Base-by-base conservation (phyloP, 257 asterid species). In the Ophiorrhiza pumila region DNA sequence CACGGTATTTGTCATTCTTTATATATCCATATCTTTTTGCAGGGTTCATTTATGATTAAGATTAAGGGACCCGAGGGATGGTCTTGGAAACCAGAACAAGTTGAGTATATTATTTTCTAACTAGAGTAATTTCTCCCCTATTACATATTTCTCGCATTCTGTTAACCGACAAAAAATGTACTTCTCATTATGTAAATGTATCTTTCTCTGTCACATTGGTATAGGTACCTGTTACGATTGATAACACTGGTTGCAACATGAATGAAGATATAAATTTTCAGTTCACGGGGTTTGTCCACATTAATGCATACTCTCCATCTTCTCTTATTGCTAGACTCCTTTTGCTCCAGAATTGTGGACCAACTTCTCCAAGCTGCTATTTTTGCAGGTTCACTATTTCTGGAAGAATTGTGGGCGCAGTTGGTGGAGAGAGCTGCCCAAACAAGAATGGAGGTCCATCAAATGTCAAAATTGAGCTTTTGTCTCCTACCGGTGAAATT, bases 41-140 rank as follows among this genome's bases (percentile, higher is more conserved):
- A 94, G 98, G 99, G 99, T 78, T 90, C 99, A 74, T 94, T 88
- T 83, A 77, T 88, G 78, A 81, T 94, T 67, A 94, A 94, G 85
- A 86, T 90, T 71, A 94, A 86, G 86, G 99, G 97, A 67, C 97
- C 96, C 7, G 89, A 87, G 74, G 99, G 98, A 60, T 94, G 98
- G 97, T 86, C 96, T 56, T 90, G 88, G 91, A 84, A 87, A 78
- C 97, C 97, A 45, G 89, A 94, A 83, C 96, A 89, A 81, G 98
- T 92, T 89, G 82, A 87, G 98, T 86, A 72, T 56, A 70, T 78
- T 76, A 68, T 69, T 67, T 74, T 67, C 70, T 78, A 32, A 65
- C 42, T 65, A n/a, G 73, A 73, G 47, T 39, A 39, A 27, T 31
- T 17, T 42, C 50, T 75, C 64, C 76, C 34, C 59, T 43, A 34